Evolutionary conservation across 1,284 basidiomycete genomes (phyloP).

Genomic region (Papiliotrema terrestris): DNA sequence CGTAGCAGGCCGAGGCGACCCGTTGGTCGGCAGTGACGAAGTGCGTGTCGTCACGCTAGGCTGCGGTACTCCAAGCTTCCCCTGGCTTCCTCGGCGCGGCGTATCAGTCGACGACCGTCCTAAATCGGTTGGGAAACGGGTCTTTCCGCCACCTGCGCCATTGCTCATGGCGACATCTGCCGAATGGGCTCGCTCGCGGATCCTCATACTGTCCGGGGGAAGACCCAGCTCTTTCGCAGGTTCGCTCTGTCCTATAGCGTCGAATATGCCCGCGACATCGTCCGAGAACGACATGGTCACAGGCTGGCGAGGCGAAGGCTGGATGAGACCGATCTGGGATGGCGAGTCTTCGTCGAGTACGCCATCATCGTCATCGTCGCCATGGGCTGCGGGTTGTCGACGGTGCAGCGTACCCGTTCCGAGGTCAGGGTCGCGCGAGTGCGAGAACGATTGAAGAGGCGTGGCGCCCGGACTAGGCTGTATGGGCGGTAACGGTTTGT

Average conservation of each 20-base stretch:
- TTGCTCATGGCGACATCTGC: neutral
- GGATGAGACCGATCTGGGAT: neutral
- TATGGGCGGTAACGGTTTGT: slow-evolving; percentile 8
- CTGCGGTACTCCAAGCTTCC: neutral
- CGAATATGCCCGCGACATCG: slow-evolving; percentile 41
- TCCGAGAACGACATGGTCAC: slow-evolving; percentile 32
- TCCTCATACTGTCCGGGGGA: slow-evolving; percentile 26
- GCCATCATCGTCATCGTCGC: slow-evolving; percentile 3
- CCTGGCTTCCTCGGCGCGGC: neutral
- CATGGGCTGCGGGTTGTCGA: slow-evolving; percentile 26
- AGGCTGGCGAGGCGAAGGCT: slow-evolving; percentile 10
- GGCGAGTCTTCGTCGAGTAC: slow-evolving; percentile 8
- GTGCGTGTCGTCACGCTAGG: neutral
- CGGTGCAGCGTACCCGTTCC: slow-evolving; percentile 12
- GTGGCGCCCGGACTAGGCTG: neutral
- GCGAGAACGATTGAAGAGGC: neutral
- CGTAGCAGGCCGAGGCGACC: neutral
- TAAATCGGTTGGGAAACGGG: slow-evolving; percentile 2
- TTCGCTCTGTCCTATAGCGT: slow-evolving; percentile 30
- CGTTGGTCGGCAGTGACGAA: neutral
- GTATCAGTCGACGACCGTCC: neutral
- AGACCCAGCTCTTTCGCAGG: slow-evolving; percentile 37
- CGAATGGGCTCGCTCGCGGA: neutral
- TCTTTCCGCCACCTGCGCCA: neutral
- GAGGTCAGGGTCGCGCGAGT: neutral